Conservation (phyloP, 2,329 filamentous ascomycete genomes). For the Sporothrix brunneoviolacea region DNA sequence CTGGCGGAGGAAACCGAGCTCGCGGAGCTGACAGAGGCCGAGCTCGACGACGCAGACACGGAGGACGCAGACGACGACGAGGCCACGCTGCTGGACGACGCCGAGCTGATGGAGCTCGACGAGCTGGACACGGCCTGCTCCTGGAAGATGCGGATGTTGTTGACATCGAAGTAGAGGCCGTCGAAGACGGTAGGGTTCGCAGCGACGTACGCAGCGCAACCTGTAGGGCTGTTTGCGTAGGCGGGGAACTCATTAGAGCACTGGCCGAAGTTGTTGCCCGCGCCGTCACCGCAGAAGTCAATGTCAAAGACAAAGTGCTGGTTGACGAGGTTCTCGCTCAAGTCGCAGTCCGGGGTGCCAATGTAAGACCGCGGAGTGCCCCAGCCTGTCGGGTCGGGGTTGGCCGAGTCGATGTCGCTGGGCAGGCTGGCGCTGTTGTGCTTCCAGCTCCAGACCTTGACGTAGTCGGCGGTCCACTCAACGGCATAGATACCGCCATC, state of each 20-base stretch:
- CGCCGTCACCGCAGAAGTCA: conserved; percentile 67
- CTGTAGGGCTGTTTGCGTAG: conserved; percentile 13
- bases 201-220: conserved; percentile 33
- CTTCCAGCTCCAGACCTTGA: conserved; percentile 37
- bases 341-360: conserved; percentile 52
- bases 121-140: neutral
- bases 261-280: conserved; percentile 32
- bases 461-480: conserved; percentile 35
- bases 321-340: conserved; percentile 54
- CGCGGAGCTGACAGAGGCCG: conserved; percentile 2
- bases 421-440: conserved; percentile 25
- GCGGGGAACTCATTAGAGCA: conserved; percentile 19
- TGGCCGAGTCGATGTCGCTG: conserved; percentile 29
- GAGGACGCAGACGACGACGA: neutral
- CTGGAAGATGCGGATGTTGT: conserved; percentile 16
- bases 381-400: conserved; percentile 59
- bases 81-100: neutral
- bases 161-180: conserved; percentile 41
- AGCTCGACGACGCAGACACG: neutral
- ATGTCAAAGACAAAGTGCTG: conserved; percentile 71
- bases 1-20: neutral
- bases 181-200: conserved; percentile 30
- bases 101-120: neutral
- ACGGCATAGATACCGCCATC: conserved; percentile 29
- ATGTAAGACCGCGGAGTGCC: conserved; percentile 57